Percentiles rank a stretch among this genome's conserved stretches.
These are phyloP conservation scores for Aspergillus tubingensis DNA, from an alignment of 2,329 filamentous ascomycete species.

Conservation along the genomic window DNA sequence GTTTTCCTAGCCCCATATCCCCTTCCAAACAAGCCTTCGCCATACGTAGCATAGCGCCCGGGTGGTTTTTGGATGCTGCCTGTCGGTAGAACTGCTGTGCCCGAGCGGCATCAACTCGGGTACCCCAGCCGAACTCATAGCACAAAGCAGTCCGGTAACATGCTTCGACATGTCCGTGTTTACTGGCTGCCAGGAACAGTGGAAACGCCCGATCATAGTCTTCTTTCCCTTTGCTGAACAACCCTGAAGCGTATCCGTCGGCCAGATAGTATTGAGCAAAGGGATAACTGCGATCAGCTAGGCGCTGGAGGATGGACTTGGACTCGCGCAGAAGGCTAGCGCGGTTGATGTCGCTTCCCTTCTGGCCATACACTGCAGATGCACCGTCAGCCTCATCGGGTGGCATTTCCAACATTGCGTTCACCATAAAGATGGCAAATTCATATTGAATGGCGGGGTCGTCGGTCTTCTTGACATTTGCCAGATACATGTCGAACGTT, in stretches of 20 bases:
- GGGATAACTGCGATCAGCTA: slow-evolving; percentile 85
- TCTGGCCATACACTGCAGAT: slow-evolving; percentile 21
- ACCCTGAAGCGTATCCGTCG: slow-evolving; percentile 88
- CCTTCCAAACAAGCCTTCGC: slow-evolving; percentile 87
- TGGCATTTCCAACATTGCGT: slow-evolving; percentile 78
- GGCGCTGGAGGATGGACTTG: slow-evolving; percentile 80
- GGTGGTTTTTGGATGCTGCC: slow-evolving; percentile 89
- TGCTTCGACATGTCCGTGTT: slow-evolving; percentile 95
- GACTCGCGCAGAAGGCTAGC: slow-evolving; percentile 79
- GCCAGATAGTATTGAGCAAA: slow-evolving; percentile 98
- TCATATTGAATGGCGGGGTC: slow-evolving; percentile 91
- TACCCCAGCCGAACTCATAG: slow-evolving; percentile 98
- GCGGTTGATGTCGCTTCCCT: slow-evolving; percentile 52
- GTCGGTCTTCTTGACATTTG: slow-evolving; percentile 95
- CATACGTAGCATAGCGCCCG: slow-evolving; percentile 89
- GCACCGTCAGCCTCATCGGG: slow-evolving; percentile 48
- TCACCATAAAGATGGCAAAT: slow-evolving; percentile 92
- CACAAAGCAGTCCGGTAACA: slow-evolving; percentile 90
- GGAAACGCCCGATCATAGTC: slow-evolving; percentile 91
- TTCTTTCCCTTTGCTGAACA: slow-evolving; percentile 92
- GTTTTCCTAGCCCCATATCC: slow-evolving; percentile 79
- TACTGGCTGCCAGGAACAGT: slow-evolving; percentile 88
- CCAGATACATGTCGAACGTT: slow-evolving; percentile 95
- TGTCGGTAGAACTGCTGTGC: slow-evolving; percentile 91
- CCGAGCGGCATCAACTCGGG: slow-evolving; percentile 83